Evolutionary conservation across 2,329 filamentous ascomycete species (phyloP).

Genomic region (Colletotrichum magnum): DNA sequence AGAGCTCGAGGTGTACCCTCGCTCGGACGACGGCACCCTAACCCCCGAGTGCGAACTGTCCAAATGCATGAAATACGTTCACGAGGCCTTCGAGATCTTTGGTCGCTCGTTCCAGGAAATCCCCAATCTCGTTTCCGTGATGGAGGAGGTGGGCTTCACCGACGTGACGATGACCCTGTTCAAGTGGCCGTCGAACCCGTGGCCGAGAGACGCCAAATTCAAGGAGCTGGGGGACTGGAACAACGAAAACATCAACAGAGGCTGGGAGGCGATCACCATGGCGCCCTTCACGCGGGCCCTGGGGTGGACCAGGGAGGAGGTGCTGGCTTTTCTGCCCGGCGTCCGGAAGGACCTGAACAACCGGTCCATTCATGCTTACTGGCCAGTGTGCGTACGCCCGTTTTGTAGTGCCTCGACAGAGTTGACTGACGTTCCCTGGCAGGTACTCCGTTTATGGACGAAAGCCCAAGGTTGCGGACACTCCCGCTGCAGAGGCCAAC

Average conservation of each 20-base stretch:
- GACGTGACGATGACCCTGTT: conserved; percentile 47
- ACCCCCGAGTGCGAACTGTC: conserved; percentile 31
- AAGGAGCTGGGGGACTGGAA: conserved; percentile 49
- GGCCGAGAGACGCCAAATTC: conserved; percentile 48
- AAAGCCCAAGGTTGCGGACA: background rate
- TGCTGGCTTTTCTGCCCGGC: conserved; percentile 47
- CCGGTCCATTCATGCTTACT: conserved; percentile 49
- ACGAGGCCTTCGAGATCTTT: conserved; percentile 40
- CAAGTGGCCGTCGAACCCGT: conserved; percentile 50
- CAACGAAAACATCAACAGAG: conserved; percentile 43
- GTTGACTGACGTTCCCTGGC: background rate
- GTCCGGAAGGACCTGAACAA: conserved; percentile 49
- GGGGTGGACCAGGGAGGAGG: conserved; percentile 49
- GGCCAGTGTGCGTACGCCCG: conserved; percentile 44
- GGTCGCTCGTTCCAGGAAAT: conserved; percentile 46
- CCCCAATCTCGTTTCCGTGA: conserved; percentile 40
- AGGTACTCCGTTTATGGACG: background rate
- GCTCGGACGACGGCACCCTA: conserved; percentile 58
- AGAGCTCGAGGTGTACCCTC: conserved; percentile 55
- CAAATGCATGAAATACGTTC: conserved; percentile 43
- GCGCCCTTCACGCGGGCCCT: conserved; percentile 51
- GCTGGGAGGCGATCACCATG: conserved; percentile 51
- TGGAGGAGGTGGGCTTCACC: conserved; percentile 49
- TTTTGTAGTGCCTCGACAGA: background rate
- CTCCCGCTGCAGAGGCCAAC: no score